Percentiles rank a stretch among this genome's conserved stretches.
phyloP scores from a whole-genome alignment of 306 rosid species.

The Gastrolobium bilobum region DNA sequence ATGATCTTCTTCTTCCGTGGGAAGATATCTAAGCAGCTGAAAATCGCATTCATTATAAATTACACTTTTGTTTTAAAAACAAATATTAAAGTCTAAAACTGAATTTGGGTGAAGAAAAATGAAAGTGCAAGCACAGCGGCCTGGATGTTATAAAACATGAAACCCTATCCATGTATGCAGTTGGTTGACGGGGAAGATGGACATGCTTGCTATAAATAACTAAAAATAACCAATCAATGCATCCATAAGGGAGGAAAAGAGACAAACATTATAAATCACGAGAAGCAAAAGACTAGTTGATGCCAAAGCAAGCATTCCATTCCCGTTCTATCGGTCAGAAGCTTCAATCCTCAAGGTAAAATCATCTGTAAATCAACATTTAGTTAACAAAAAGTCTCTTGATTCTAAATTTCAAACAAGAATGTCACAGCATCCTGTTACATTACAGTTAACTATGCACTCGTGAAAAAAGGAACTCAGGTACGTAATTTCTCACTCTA shows the following conservation, averaged over 20 bases:
- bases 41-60: not conserved
- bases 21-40: not conserved
- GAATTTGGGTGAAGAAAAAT: not conserved
- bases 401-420: slow-evolving; percentile 39
- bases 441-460: slow-evolving; percentile 35
- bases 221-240: not conserved
- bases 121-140: not conserved
- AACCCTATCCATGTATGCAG: not conserved
- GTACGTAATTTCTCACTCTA: slow-evolving; percentile 39
- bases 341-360: slow-evolving; percentile 29
- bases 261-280: not conserved
- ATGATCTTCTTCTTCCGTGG: too few species aligned
- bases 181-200: not conserved
- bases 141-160: not conserved
- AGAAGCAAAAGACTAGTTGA: not conserved
- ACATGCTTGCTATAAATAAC: not conserved
- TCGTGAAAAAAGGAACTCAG: slow-evolving; percentile 33
- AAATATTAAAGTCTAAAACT: not conserved
- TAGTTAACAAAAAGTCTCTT: slow-evolving; percentile 34
- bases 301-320: slow-evolving; percentile 40
- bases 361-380: slow-evolving; percentile 42
- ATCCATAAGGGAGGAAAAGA: not conserved
- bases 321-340: slow-evolving; percentile 28
- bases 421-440: slow-evolving; percentile 36
- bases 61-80: not conserved